A percentile compares a stretch with the other conserved stretches of the same genome.
Evolutionary conservation across 176 grass and related monocot species (phyloP).

Genomic region (Eragrostis curvula): DNA sequence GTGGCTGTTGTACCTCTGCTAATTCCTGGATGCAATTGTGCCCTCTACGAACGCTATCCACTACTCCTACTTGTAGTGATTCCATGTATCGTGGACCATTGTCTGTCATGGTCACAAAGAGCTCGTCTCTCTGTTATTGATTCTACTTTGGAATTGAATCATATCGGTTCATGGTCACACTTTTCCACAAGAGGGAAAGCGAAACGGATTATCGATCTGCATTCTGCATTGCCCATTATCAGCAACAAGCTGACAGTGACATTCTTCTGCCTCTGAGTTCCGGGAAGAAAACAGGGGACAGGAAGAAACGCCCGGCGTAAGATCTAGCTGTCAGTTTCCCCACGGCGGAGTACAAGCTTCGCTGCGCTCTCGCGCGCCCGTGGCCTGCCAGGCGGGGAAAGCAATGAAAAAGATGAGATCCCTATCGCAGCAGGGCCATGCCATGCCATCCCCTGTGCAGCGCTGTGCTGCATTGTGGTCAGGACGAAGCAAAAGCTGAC

Average conservation of each 20-base stretch:
- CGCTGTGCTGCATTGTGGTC: neutral
- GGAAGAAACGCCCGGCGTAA: neutral
- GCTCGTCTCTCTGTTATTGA: neutral
- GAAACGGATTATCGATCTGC: neutral
- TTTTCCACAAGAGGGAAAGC: neutral
- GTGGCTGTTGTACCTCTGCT: neutral
- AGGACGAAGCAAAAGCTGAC: neutral
- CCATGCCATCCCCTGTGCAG: neutral
- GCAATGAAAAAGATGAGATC: neutral
- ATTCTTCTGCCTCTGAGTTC: neutral
- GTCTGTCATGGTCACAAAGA: neutral
- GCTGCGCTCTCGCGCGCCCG: neutral
- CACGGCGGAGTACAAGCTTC: neutral
- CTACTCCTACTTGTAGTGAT: neutral
- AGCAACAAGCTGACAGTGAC: too few relatives aligned
- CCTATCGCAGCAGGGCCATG: neutral
- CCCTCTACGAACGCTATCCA: neutral
- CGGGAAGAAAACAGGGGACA: neutral
- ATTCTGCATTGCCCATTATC: too few relatives aligned
- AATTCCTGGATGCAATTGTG: neutral
- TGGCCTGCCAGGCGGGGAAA: neutral
- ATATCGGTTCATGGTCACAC: neutral
- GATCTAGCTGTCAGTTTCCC: constrained; percentile 13
- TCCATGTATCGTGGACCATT: neutral
- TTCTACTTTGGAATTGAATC: neutral